These are phyloP conservation scores for Trichoderma polysporum DNA, from an alignment of 2,329 filamentous ascomycete genomes.

Conservation along the genomic window DNA sequence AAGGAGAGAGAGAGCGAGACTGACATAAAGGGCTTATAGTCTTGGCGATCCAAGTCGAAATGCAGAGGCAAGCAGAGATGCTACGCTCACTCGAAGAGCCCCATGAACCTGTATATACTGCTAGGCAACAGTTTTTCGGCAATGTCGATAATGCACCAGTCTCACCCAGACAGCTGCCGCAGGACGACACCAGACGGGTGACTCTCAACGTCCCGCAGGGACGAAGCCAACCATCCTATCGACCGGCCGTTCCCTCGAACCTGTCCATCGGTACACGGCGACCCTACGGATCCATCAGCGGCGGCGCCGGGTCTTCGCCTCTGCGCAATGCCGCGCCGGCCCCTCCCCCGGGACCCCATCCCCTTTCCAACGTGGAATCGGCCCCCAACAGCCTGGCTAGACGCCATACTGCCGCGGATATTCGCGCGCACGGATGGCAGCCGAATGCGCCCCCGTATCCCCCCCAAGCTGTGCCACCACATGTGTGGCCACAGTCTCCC, in stretches of 20 bases:
- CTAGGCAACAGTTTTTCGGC: conserved; percentile 65
- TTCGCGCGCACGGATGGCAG: conserved; percentile 82
- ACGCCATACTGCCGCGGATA: conserved; percentile 93
- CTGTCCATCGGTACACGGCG: conserved; percentile 73
- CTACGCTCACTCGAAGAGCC: conserved; percentile 60
- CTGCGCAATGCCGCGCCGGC: conserved; percentile 65
- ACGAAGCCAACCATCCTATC: conserved; percentile 65
- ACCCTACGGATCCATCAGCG: conserved; percentile 83
- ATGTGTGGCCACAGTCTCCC: conserved; percentile 56
- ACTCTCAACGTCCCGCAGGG: conserved; percentile 61
- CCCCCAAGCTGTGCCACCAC: conserved; percentile 55
- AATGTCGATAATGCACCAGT: conserved; percentile 74
- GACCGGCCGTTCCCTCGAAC: conserved; percentile 78
- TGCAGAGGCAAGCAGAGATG: conserved; percentile 60
- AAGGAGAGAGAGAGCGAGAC: neutral
- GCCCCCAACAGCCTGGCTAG: conserved; percentile 71
- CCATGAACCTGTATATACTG: conserved; percentile 67
- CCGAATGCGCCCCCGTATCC: conserved; percentile 60
- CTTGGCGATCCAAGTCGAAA: conserved; percentile 55
- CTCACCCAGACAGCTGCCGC: conserved; percentile 82
- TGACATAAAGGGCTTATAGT: conserved; percentile 40
- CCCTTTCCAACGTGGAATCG: conserved; percentile 60
- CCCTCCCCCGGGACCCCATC: conserved; percentile 65
- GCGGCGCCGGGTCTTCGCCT: conserved; percentile 70
- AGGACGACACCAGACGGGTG: conserved; percentile 79